These are phyloP conservation scores for Oryza glaberrima DNA, from an alignment of 176 grass and related monocot species.

Conservation along the genomic window DNA sequence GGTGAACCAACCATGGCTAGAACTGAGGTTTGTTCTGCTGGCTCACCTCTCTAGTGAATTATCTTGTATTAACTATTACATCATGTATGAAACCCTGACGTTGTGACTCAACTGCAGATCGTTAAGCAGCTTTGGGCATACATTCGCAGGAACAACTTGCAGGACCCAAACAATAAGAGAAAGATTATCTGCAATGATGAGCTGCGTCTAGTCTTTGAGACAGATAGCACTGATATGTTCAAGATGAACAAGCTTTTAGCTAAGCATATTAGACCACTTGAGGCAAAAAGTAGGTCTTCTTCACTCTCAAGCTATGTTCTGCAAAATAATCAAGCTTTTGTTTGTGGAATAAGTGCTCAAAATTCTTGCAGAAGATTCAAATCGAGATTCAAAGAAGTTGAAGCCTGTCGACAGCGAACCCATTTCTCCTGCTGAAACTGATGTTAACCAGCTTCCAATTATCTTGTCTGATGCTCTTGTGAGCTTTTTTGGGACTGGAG, in stretches of 20 bases:
- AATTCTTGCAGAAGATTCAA: conserved; percentile 72
- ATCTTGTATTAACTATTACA: conserved; percentile 25
- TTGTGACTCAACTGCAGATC: conserved; percentile 56
- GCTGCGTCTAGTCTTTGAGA: conserved; percentile 85
- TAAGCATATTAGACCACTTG: conserved; percentile 82
- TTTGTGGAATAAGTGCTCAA: conserved; percentile 27
- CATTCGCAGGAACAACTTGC: conserved; percentile 87
- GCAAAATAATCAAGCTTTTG: neutral
- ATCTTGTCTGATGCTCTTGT: conserved; percentile 78
- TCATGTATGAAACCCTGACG: conserved; percentile 11
- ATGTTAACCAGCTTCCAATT: conserved; percentile 52
- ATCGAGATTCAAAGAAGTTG: conserved; percentile 62
- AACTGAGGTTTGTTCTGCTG: conserved; percentile 69
- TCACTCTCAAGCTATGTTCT: neutral
- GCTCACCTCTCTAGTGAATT: conserved; percentile 21
- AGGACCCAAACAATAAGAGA: conserved; percentile 95
- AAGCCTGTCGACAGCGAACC: conserved; percentile 54
- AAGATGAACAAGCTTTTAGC: conserved; percentile 91
- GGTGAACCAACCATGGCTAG: conserved; percentile 98
- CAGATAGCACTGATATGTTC: conserved; percentile 93
- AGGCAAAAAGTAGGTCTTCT: conserved; percentile 57
- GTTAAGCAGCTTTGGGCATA: conserved; percentile 95
- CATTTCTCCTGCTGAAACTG: conserved; percentile 52
- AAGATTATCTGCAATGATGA: conserved; percentile 97
- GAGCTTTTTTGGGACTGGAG: conserved; percentile 77